Base-by-base conservation (phyloP, 1,284 basidiomycete species). In the Leccinum fuscescens region DNA sequence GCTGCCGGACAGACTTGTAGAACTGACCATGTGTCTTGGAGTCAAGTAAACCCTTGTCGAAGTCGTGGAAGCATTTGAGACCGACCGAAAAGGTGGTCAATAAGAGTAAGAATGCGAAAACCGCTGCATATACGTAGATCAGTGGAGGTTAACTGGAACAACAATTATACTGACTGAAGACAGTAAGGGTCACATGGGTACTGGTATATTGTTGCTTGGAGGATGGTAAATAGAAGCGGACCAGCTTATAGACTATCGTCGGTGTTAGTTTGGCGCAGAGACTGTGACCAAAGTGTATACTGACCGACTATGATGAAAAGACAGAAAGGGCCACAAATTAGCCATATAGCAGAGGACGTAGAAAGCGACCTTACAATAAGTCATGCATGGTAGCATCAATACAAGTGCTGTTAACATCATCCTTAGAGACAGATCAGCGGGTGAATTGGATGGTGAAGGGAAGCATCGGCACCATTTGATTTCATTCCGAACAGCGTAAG, bases 21-120 rank as follows among this genome's bases (percentile, higher is more conserved):
- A 72, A 81, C 89, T 83, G 77, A 92, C 90, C 85, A 67, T 86
- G 82, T 63, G 83, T 79, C 79, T 93, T 93, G 56, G 90, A 87
- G 24, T 79, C 74, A 51, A 79, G 76, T 29, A 93, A 76, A 29
- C 91, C 90, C 72, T 85, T 85, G 74, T 89, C 86, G 68, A 93
- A 93, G 76, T 93, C 90, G 51, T 81, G 72, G 75, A 91, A 89
- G 70, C 91, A 93, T 54, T 87, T 85, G 14, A 92, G 71, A 33
- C 91, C 91, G 27, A 93, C 82, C 9, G 76, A 81, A 67, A 93
- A 91, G 11, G 89, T 90, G 11, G 79, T 74, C 63, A 92, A 82
- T 22, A 93, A 72, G 52, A 93, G 77, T 17, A 92, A 58, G 75
- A 93, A 91, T 1, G 90, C 85, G 58, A 87, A 80, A 63, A 92